Conservation (phyloP, 2,329 filamentous ascomycete species). For the Beauveria australis region DNA sequence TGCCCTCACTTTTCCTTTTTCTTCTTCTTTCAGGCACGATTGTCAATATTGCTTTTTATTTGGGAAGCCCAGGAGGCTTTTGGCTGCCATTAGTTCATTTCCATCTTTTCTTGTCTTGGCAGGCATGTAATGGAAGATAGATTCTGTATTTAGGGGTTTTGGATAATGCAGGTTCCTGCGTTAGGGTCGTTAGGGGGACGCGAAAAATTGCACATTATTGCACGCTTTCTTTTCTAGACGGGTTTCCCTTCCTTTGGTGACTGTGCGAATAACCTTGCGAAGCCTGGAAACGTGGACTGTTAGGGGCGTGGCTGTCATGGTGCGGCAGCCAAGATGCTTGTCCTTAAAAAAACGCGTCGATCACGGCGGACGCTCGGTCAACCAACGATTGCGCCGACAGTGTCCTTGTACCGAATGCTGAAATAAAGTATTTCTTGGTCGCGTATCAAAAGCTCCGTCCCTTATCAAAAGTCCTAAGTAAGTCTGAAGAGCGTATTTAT, state of each 20-base stretch:
- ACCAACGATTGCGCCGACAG: too few species aligned
- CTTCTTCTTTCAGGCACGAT: conserved; percentile 12
- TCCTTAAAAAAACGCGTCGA: too few species aligned
- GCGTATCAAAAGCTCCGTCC: not conserved
- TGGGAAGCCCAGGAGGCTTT: conserved; percentile 9
- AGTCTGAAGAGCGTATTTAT: not conserved
- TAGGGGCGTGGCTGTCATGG: too few species aligned
- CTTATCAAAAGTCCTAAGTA: not conserved
- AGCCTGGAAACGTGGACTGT: not conserved
- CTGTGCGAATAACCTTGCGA: not conserved
- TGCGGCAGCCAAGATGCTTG: too few species aligned
- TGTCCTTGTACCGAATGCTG: too few species aligned
- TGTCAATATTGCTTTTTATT: conserved; percentile 9
- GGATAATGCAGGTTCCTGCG: conserved; percentile 2
- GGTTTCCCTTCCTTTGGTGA: not conserved
- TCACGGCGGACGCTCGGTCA: too few species aligned
- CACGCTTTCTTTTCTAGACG: not conserved
- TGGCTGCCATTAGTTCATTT: conserved; percentile 2
- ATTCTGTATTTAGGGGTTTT: conserved; percentile 8
- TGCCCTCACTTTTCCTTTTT: not conserved
- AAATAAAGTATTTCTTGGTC: not conserved
- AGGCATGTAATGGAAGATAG: conserved; percentile 7
- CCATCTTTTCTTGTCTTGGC: conserved; percentile 2
- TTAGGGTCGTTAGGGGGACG: not conserved
- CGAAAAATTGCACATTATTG: not conserved